Base-by-base conservation (phyloP, 352 stramenopile species). In the Phytophthora lateralis region DNA sequence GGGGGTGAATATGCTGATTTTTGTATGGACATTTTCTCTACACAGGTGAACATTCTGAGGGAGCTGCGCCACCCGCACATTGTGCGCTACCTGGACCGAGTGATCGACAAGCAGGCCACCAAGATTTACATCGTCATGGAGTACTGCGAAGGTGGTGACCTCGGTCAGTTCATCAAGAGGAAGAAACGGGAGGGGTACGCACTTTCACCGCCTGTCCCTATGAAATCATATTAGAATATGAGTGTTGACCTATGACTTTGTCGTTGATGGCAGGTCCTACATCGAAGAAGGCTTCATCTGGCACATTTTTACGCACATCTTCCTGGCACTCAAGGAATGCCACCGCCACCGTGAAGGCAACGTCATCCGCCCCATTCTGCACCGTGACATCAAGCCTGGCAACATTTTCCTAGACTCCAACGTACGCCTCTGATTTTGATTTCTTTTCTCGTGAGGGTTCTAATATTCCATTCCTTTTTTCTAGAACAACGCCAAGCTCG, bases 121-220 rank as follows among this genome's bases (percentile, higher is more conserved):
- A 95, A 95, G 73, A 93, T 98, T 59, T 97, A 98, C 77, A 98
- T 98, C 49, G 83, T 98, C 56, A 98, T 98, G 93, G 93, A 98
- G 66, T 97, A 90, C 73, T 98, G 92, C 65, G 86, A 96, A 53
- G 90, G 90, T 32, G 90, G 90, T 44, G 90, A 97, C 54, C 65
- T 97, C 29, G 90, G 89, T 37, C 84, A 94, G 68, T 93, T 93
- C 71, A 96, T 97, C 69, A 96, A 94, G 71, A 83, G 89, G 55
- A 95, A 96, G 78, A 94, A 86, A 58, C 86, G 88, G 49, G 88
- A 96, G 62, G 88, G 86, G 84, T 94, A 73, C 62, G 52, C 12
- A 17, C 32, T 24, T 24, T 24, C 21, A 24, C 21, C 21, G 21
- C 46, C 37, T 14, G 55, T 65, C 27, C 24, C 35, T 45, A 34